A percentile compares a stretch with the other conserved stretches of the same genome.
These are phyloP conservation scores for Aspergillus luchuensis DNA, from an alignment of 2,329 filamentous ascomycete species.

Conservation along the genomic window DNA sequence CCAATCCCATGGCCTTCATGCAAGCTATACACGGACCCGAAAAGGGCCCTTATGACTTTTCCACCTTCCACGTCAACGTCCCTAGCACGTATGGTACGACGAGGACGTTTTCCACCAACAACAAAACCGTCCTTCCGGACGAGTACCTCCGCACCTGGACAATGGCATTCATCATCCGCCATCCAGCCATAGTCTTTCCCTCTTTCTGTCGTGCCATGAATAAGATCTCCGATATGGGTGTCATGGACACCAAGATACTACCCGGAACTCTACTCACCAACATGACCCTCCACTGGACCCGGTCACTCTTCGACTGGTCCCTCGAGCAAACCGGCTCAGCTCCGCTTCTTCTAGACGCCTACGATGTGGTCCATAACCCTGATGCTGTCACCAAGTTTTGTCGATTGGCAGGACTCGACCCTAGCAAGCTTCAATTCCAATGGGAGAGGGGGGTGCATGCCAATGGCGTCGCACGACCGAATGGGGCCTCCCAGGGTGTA, in stretches of 20 bases:
- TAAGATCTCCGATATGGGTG: neutral
- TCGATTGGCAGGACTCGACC: neutral
- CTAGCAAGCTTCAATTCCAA: neutral
- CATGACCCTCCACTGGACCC: slow-evolving; percentile 1
- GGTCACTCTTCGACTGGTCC: slow-evolving; percentile 1
- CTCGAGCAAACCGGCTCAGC: neutral
- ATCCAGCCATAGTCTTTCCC: slow-evolving; percentile 3
- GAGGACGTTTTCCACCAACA: slow-evolving; percentile 24
- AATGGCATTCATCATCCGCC: slow-evolving; percentile 1
- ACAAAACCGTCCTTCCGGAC: neutral
- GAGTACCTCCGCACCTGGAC: slow-evolving; percentile 5
- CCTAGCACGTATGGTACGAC: slow-evolving; percentile 19
- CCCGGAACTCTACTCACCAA: neutral
- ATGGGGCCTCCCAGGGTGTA: neutral
- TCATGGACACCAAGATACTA: neutral
- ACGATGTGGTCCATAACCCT: neutral
- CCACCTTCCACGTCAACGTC: slow-evolving; percentile 20
- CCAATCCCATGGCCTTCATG: slow-evolving; percentile 24
- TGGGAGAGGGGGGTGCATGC: neutral
- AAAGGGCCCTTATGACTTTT: slow-evolving; percentile 8
- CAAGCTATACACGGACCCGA: slow-evolving; percentile 15
- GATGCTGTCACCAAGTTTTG: neutral
- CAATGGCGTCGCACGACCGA: neutral
- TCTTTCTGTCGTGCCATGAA: neutral
- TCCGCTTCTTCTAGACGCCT: neutral